Conservation (phyloP, 306 rosid species). For the Citrullus amarus region DNA sequence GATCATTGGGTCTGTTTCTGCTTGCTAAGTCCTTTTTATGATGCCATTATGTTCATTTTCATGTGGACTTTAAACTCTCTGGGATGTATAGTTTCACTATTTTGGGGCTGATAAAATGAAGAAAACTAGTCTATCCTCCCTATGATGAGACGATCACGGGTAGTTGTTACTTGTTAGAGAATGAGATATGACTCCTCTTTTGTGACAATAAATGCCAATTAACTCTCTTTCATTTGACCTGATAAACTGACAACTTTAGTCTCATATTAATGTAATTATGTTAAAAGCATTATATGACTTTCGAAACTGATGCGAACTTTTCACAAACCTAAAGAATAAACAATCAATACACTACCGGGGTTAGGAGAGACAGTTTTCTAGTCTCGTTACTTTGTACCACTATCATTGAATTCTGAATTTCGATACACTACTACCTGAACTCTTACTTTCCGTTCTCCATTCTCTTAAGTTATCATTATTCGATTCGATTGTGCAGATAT, state of each 20-base stretch:
- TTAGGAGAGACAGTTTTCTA: background rate
- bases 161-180: background rate
- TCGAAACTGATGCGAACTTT: background rate
- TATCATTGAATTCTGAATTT: background rate
- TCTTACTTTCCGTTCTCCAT: background rate
- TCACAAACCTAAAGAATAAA: background rate
- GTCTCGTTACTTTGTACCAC: background rate
- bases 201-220: background rate
- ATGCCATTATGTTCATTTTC: background rate
- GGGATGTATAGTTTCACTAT: background rate
- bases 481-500: slow-evolving; percentile 33
- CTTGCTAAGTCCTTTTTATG: slow-evolving; percentile 1
- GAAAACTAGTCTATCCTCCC: background rate
- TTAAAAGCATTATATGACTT: background rate
- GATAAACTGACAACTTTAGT: background rate
- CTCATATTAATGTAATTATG: background rate
- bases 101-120: background rate
- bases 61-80: background rate
- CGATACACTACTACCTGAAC: background rate
- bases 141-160: background rate
- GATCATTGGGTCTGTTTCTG: slow-evolving; percentile 56
- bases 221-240: background rate
- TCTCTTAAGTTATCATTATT: background rate
- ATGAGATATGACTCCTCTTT: background rate
- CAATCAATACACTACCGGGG: background rate